Base-by-base conservation (phyloP, 805 yeast genomes). In the Lipomyces orientalis region DNA sequence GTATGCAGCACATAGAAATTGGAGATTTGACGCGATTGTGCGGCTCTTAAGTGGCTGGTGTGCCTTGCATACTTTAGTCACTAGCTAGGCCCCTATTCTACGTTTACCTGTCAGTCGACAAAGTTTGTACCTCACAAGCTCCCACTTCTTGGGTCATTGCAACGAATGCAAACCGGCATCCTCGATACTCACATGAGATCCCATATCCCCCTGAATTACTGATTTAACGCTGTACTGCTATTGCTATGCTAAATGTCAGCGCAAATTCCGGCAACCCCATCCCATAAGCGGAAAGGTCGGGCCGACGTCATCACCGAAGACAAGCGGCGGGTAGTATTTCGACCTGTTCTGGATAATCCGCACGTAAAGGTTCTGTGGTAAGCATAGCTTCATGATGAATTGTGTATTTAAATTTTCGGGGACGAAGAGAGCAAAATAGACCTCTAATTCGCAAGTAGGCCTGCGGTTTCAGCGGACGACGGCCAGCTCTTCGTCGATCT, bases 321-420 rank as follows among this genome's bases (percentile, higher is more conserved):
- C 7, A 73, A 72, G 61, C 64, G 67, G 43, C 65, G 64, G 46
- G 62, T 69, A 1, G 77, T 75, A 7, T 73, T 64, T 57, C 70
- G 73, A 22, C 73, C 76, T 14, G 68, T 75, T 4, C 64, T 75
- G 3, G 78, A 75, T 19, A 70, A 71, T 57, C 77, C 78, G 14
- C 69, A 71, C 52, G 68, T 70, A 6, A 66, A 68, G 37, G 62
- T 68, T 16, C 33, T 46, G 19, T 68, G 71, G 71, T 66, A 31
- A 31, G 65, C 8, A 9, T 19, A 22, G n/a, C 43, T 33, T 1
- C 39, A 43, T 34, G 7, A 22, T 64, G 31, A 46, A 16, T 19
- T 14, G 12, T 19, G n/a, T 31, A 31, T 49, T 49, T 49, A 7
- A 25, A 49, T 49, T 5, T 10, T 49, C 10, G 9, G 55, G 33